Conservation (phyloP, 108 stramenopile genomes). For the Thalassiosira profunda region DNA sequence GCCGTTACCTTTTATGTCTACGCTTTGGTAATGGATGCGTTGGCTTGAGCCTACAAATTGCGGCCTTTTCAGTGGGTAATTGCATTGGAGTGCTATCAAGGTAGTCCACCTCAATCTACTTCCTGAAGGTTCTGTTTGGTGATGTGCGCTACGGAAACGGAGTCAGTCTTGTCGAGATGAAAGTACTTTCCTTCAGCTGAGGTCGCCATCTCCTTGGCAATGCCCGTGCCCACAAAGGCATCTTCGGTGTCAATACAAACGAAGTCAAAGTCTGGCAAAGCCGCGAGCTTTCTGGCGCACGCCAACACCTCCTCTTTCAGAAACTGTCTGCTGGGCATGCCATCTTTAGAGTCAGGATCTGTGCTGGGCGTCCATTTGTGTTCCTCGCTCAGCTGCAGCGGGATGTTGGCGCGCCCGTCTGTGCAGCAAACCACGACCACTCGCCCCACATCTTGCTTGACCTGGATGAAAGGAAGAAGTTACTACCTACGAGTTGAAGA, state of each 20-base stretch:
- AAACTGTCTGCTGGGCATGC: slow-evolving; percentile 59
- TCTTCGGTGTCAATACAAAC: slow-evolving; percentile 74
- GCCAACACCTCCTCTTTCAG: slow-evolving; percentile 71
- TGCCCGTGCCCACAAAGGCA: slow-evolving; percentile 73
- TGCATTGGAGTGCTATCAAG: background rate
- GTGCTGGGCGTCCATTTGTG: slow-evolving; percentile 46
- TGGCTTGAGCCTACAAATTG: slow-evolving; percentile 1
- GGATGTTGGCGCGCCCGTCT: slow-evolving; percentile 79
- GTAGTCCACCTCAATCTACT: background rate
- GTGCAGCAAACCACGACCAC: slow-evolving; percentile 74
- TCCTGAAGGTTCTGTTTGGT: slow-evolving; percentile 18
- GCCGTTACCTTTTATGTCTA: slow-evolving; percentile 56
- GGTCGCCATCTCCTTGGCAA: slow-evolving; percentile 73
- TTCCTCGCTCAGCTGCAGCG: slow-evolving; percentile 51
- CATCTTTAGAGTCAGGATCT: slow-evolving; percentile 39
- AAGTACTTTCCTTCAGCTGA: slow-evolving; percentile 56
- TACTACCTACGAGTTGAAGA: no score
- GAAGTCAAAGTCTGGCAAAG: slow-evolving; percentile 56
- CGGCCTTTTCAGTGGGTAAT: background rate
- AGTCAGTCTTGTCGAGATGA: slow-evolving; percentile 38
- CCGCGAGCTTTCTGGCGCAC: slow-evolving; percentile 54
- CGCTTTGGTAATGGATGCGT: slow-evolving; percentile 36
- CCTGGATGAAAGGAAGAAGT: no score
- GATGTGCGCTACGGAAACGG: slow-evolving; percentile 10
- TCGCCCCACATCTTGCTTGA: slow-evolving; percentile 67